A percentile compares a stretch with the other conserved stretches of the same genome.
phyloP scores from a whole-genome alignment of 2,329 filamentous ascomycete species.

The Teratosphaeria destructans region DNA sequence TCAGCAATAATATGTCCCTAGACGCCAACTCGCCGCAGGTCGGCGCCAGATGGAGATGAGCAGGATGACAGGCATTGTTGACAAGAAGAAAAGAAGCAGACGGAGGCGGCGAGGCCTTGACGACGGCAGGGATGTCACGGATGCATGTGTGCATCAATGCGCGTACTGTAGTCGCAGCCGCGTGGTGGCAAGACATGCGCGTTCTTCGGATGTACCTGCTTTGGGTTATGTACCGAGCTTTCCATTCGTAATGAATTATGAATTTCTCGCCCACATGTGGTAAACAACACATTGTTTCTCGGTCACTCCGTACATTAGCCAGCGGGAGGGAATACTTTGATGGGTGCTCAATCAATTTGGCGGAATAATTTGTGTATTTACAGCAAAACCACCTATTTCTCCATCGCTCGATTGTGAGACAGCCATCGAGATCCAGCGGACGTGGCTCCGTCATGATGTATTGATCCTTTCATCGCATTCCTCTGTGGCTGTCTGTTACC shows the following conservation, averaged over 20 bases:
- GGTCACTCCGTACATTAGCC: no score
- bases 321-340: neutral
- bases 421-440: neutral
- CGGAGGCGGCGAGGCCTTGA: neutral
- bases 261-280: neutral
- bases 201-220: neutral
- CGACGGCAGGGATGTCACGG: neutral
- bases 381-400: neutral
- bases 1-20: neutral
- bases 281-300: neutral
- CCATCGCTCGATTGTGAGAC: neutral
- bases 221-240: neutral
- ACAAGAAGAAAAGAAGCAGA: neutral
- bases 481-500: neutral
- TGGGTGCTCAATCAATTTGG: neutral
- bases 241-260: neutral
- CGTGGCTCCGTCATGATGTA: neutral
- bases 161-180: neutral
- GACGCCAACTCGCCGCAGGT: neutral
- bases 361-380: neutral
- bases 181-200: neutral
- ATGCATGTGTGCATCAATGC: neutral
- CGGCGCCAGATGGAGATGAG: neutral
- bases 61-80: neutral
- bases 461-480: neutral